Percentiles rank a stretch among this genome's conserved stretches.
Evolutionary conservation across 805 yeast genomes (phyloP).

Genomic region (Metschnikowia anglica): DNA sequence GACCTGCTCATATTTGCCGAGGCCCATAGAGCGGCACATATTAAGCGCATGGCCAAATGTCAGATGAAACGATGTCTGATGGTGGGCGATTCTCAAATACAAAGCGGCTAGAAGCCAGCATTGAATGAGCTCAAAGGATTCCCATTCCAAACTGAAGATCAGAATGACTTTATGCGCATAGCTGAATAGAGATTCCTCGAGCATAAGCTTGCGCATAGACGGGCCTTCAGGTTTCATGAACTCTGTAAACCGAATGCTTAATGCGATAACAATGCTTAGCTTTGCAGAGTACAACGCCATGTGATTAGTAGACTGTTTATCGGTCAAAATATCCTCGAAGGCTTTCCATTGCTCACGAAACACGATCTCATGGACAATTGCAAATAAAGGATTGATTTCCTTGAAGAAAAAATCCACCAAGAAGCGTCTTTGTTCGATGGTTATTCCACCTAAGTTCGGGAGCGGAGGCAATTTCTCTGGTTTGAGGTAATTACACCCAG

Average conservation of each 20-base stretch:
- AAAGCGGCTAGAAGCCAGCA: constrained; percentile 48
- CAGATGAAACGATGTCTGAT: constrained; percentile 45
- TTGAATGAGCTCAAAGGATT: constrained; percentile 50
- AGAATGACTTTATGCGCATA: constrained; percentile 38
- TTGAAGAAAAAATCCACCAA: constrained; percentile 44
- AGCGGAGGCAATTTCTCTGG: constrained; percentile 34
- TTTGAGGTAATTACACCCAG: constrained; percentile 52
- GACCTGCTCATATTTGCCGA: constrained; percentile 30
- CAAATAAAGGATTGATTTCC: constrained; percentile 53
- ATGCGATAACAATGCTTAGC: constrained; percentile 48
- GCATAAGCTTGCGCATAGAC: constrained; percentile 24
- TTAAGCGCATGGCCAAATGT: constrained; percentile 44
- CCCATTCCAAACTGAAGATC: constrained; percentile 50
- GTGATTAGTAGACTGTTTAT: constrained; percentile 26
- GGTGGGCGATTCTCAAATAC: constrained; percentile 43
- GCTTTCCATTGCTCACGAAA: constrained; percentile 49
- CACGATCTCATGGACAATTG: constrained; percentile 52
- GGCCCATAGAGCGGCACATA: constrained; percentile 46
- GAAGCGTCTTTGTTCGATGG: constrained; percentile 9
- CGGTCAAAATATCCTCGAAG: constrained; percentile 19
- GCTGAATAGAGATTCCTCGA: constrained; percentile 46
- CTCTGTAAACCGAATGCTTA: constrained; percentile 53
- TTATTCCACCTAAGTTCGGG: constrained; percentile 24
- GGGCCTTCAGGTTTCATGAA: constrained; percentile 25
- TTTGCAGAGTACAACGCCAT: constrained; percentile 54